Evolutionary conservation across 169 alveolate genomes (phyloP).

Genomic region (Eimeria mitis): DNA sequence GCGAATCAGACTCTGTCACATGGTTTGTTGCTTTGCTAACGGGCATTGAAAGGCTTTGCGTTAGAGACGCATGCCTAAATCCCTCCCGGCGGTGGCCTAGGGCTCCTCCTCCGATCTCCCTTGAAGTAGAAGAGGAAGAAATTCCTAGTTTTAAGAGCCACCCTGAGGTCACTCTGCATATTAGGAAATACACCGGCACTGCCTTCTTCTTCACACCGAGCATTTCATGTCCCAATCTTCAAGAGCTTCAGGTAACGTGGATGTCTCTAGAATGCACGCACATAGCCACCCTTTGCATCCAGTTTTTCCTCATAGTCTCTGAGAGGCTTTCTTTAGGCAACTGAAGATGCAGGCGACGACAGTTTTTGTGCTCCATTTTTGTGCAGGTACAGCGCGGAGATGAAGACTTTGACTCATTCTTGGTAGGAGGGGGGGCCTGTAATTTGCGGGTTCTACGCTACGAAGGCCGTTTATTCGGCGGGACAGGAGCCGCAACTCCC

Average conservation of each 20-base stretch:
- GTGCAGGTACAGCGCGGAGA: constrained; percentile 75
- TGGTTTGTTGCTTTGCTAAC: constrained; percentile 66
- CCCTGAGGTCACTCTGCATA: constrained; percentile 35
- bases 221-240: constrained; percentile 41
- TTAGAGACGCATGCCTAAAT: constrained; percentile 52
- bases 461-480: constrained; percentile 73
- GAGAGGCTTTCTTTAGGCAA: not conserved
- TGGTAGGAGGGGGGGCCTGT: constrained; percentile 58
- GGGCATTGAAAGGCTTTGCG: constrained; percentile 38
- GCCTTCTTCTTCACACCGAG: constrained; percentile 41
- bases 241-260: constrained; percentile 33
- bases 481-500: constrained; percentile 63
- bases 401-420: constrained; percentile 55
- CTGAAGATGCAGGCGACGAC: not conserved
- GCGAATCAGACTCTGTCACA: constrained; percentile 28
- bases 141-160: not conserved
- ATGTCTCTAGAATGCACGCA: not conserved
- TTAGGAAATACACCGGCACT: constrained; percentile 52
- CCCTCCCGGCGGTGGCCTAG: constrained; percentile 44
- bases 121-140: constrained; percentile 21
- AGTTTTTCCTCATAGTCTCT: not conserved
- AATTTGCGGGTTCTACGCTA: constrained; percentile 50
- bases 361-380: not conserved
- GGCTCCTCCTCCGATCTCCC: constrained; percentile 8
- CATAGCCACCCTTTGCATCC: not conserved